Percentiles rank a stretch among this genome's conserved stretches.
Evolutionary conservation across 805 yeast species (phyloP).

Genomic region (Zygosaccharomyces kombuchaensis): DNA sequence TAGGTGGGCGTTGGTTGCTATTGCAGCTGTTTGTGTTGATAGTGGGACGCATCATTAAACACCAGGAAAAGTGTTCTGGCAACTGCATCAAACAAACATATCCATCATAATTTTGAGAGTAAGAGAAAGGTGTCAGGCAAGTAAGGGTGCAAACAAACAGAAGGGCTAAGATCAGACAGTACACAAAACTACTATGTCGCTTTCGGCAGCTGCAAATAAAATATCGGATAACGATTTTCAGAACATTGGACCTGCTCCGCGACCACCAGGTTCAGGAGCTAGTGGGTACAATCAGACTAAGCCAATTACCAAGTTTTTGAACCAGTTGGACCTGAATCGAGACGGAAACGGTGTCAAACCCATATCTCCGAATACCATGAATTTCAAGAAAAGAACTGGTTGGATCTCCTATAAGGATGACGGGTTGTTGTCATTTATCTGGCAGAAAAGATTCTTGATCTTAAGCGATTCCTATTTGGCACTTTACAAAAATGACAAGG

Average conservation of each 20-base stretch:
- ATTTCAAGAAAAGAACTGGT: slow-evolving; percentile 42
- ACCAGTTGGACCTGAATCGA: slow-evolving; percentile 36
- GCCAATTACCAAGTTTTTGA: slow-evolving; percentile 35
- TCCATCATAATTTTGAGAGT: not conserved
- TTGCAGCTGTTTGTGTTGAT: not conserved
- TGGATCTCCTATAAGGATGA: slow-evolving; percentile 94
- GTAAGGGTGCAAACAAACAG: not conserved
- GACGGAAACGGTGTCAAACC: slow-evolving; percentile 23
- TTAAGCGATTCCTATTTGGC: slow-evolving; percentile 70
- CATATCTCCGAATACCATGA: slow-evolving; percentile 13
- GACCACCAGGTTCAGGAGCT: slow-evolving; percentile 39
- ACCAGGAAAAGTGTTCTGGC: not conserved
- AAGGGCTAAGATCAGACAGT: not conserved
- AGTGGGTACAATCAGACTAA: slow-evolving; percentile 36
- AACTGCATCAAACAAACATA: not conserved
- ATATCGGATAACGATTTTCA: slow-evolving; percentile 46
- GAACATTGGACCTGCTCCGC: slow-evolving; percentile 54
- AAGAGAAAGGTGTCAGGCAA: not conserved
- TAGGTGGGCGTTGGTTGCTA: slow-evolving; percentile 33
- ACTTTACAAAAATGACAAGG: slow-evolving; percentile 63
- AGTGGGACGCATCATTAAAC: not conserved
- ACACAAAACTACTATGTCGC: slow-evolving; percentile 34
- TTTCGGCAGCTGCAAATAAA: slow-evolving; percentile 43
- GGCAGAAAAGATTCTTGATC: slow-evolving; percentile 86
- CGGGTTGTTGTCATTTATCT: slow-evolving; percentile 80